Conservation (phyloP, 2,329 filamentous ascomycete species). For the Cercospora sojina region DNA sequence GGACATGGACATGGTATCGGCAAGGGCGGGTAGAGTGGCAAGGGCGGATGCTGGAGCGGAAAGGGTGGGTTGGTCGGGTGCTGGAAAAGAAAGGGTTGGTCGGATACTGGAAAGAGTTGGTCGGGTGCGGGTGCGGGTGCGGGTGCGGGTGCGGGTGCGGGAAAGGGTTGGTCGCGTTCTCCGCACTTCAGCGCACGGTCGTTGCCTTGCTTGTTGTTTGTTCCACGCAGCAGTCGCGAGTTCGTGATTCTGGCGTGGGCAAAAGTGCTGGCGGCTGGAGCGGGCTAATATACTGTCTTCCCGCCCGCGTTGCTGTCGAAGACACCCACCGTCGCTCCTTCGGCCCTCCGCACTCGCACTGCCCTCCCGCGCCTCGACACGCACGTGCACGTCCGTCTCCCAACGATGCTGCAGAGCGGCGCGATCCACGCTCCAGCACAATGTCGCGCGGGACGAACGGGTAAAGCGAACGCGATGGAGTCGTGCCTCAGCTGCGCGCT, state of each 20-base stretch:
- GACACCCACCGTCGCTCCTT: neutral
- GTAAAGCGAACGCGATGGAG: neutral
- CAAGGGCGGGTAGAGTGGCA: conserved; percentile 16
- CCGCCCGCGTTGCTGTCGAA: neutral
- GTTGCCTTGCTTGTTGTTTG: neutral
- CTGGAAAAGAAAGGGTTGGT: too few species aligned
- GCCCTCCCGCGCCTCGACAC: neutral
- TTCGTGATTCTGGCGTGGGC: neutral
- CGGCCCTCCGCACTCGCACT: conserved; percentile 7
- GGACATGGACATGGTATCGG: conserved; percentile 19
- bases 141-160: too few species aligned
- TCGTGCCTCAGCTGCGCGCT: neutral
- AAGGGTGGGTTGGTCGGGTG: too few species aligned
- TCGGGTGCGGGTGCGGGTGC: too few species aligned
- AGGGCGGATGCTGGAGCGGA: conserved; percentile 5
- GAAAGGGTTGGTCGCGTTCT: neutral
- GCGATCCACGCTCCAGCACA: neutral
- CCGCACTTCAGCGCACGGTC: neutral
- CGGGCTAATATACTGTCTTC: conserved; percentile 7
- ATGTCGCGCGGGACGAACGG: neutral
- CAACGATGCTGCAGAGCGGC: neutral
- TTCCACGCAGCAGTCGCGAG: neutral
- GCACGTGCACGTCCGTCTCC: neutral
- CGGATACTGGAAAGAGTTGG: too few species aligned
- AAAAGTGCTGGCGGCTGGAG: neutral